phyloP scores from a whole-genome alignment of 768 basidiomycete species.

The Lentinula boryana region DNA sequence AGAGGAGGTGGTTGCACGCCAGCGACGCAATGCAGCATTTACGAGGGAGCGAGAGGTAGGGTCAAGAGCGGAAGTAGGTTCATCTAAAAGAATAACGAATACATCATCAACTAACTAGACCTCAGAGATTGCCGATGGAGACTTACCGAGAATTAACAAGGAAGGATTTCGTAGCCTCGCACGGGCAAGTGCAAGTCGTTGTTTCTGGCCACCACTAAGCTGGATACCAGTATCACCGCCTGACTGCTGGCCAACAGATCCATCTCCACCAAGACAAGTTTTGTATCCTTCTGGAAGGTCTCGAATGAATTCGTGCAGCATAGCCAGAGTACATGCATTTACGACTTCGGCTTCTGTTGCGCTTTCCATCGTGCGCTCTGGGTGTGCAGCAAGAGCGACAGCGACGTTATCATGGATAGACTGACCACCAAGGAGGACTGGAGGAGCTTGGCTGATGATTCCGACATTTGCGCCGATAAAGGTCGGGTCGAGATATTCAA shows the following conservation, averaged over 20 bases:
- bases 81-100: slow-evolving; percentile 38
- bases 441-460: slow-evolving; percentile 69
- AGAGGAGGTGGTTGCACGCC: slow-evolving; percentile 35
- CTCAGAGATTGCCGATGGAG: neutral
- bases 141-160: slow-evolving; percentile 85
- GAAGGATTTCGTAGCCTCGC: slow-evolving; percentile 82
- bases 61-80: slow-evolving; percentile 82
- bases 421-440: slow-evolving; percentile 64
- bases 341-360: slow-evolving; percentile 68
- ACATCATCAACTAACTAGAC: neutral
- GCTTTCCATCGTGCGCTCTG: slow-evolving; percentile 32
- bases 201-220: slow-evolving; percentile 88
- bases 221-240: slow-evolving; percentile 67
- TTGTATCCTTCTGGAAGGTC: slow-evolving; percentile 89
- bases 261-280: slow-evolving; percentile 32
- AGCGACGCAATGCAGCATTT: slow-evolving; percentile 61
- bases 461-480: slow-evolving; percentile 71
- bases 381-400: slow-evolving; percentile 47
- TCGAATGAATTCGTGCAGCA: slow-evolving; percentile 82
- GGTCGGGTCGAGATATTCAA: slow-evolving; percentile 63
- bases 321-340: slow-evolving; percentile 74
- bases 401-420: slow-evolving; percentile 84
- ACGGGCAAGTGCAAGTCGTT: slow-evolving; percentile 84
- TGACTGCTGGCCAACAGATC: slow-evolving; percentile 9
- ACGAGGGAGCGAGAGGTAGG: slow-evolving; percentile 82